phyloP scores from a whole-genome alignment of 495 filamentous ascomycete genomes.

The Xylaria intraflava region DNA sequence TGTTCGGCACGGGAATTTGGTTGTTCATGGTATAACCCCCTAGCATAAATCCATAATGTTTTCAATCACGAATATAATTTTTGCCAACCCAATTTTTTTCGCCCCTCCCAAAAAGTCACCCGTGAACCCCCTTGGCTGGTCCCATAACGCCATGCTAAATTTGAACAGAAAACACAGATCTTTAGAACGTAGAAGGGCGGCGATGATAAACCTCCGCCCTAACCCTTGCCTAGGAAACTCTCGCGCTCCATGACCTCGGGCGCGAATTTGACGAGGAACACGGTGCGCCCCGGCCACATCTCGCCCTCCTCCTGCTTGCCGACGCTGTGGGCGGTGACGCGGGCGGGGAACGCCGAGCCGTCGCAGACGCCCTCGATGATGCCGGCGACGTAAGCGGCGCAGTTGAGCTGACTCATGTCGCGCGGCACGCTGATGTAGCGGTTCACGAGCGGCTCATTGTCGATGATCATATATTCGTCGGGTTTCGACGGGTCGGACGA shows the following conservation, averaged over 20 bases:
- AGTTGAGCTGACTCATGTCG: slow-evolving; percentile 95
- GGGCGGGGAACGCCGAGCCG: slow-evolving; percentile 78
- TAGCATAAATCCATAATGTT: background rate
- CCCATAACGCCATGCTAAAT: slow-evolving; percentile 16
- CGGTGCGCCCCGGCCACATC: slow-evolving; percentile 92
- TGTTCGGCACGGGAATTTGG: background rate
- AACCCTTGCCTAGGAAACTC: slow-evolving; percentile 49
- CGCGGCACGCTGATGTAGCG: slow-evolving; percentile 84
- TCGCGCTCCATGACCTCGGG: slow-evolving; percentile 87
- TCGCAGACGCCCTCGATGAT: slow-evolving; percentile 95
- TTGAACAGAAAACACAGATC: background rate
- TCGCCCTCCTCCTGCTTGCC: slow-evolving; percentile 65
- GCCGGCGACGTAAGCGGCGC: slow-evolving; percentile 90
- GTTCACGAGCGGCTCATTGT: slow-evolving; percentile 95
- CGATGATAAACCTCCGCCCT: background rate
- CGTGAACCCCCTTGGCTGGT: background rate
- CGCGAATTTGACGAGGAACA: slow-evolving; percentile 88
- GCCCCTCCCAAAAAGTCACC: background rate
- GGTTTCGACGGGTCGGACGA: slow-evolving; percentile 69
- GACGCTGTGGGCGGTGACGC: slow-evolving; percentile 86
- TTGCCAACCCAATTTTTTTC: too few species aligned
- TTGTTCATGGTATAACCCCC: background rate
- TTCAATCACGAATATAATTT: background rate
- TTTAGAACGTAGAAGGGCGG: background rate
- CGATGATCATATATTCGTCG: slow-evolving; percentile 96